Evolutionary conservation across 169 alveolate species (phyloP).

Genomic region (Eimeria sp.): DNA sequence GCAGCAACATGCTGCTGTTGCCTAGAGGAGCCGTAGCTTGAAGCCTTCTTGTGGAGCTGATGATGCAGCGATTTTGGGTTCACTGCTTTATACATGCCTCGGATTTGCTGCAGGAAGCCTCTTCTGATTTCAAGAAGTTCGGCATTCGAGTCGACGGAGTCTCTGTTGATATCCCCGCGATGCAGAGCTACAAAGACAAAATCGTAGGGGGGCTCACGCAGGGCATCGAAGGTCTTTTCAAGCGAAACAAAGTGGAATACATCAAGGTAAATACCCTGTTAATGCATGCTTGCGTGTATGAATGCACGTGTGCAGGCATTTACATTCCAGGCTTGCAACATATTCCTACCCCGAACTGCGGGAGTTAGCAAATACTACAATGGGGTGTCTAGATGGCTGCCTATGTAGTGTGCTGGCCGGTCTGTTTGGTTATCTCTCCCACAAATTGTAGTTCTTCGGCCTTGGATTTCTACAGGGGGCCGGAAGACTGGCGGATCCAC

Average conservation of each 20-base stretch:
- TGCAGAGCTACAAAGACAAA: constrained; percentile 91
- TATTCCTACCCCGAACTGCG: background rate
- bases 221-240: constrained; percentile 96
- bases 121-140: constrained; percentile 87
- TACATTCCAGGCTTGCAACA: no score
- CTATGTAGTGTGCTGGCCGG: background rate
- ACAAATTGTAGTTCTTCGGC: background rate
- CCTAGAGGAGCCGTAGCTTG: background rate
- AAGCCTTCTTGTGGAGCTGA: background rate
- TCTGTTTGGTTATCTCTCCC: background rate
- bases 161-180: constrained; percentile 89
- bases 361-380: background rate
- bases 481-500: constrained; percentile 65
- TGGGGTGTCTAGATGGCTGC: background rate
- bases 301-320: background rate
- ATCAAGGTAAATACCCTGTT: constrained; percentile 85
- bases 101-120: constrained; percentile 85
- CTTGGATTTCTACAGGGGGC: constrained; percentile 45
- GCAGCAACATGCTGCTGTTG: background rate
- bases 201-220: constrained; percentile 93
- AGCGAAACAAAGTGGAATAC: constrained; percentile 96
- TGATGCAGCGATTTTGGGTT: background rate
- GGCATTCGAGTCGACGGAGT: constrained; percentile 88
- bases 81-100: background rate
- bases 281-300: constrained; percentile 8